phyloP scores from a whole-genome alignment of 345 rosid genomes.

The Firmiana major region DNA sequence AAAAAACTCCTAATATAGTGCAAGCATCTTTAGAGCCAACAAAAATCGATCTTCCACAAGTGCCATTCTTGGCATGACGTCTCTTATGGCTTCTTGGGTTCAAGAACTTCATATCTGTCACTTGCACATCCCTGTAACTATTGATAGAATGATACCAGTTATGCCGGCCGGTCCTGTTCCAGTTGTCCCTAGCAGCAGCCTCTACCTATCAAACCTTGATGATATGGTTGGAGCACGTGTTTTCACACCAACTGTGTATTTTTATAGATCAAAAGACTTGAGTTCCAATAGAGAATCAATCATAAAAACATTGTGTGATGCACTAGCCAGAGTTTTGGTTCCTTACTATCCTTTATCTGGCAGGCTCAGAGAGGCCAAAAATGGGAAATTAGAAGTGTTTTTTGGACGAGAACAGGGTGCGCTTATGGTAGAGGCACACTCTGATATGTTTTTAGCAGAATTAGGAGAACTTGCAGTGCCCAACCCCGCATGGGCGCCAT shows the following conservation, averaged over 20 bases:
- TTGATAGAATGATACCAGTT: conserved; percentile 32
- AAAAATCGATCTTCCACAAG: conserved; percentile 23
- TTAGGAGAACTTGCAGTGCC: conserved; percentile 83
- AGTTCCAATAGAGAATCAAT: conserved; percentile 21
- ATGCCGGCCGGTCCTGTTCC: conserved; percentile 59
- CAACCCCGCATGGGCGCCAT: conserved; percentile 78
- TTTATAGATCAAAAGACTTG: conserved; percentile 34
- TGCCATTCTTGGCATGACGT: conserved; percentile 9
- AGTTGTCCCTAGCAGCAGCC: conserved; percentile 37
- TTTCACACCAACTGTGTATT: conserved; percentile 83
- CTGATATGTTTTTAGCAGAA: conserved; percentile 49
- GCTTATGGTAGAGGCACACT: conserved; percentile 63
- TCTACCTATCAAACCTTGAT: conserved; percentile 88
- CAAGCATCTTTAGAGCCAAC: conserved; percentile 14
- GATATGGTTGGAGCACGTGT: conserved; percentile 76
- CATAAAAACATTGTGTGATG: conserved; percentile 38
- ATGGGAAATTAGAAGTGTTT: conserved; percentile 74
- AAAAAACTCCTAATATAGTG: background rate
- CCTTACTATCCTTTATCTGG: conserved; percentile 88
- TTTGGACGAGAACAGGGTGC: conserved; percentile 73
- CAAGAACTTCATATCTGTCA: conserved; percentile 58
- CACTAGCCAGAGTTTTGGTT: conserved; percentile 59
- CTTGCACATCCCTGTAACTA: conserved; percentile 45
- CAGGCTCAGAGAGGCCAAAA: conserved; percentile 54
- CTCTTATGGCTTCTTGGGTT: conserved; percentile 55